Conservation (phyloP, 495 filamentous ascomycete species). For the Tuber umbilicatum region DNA sequence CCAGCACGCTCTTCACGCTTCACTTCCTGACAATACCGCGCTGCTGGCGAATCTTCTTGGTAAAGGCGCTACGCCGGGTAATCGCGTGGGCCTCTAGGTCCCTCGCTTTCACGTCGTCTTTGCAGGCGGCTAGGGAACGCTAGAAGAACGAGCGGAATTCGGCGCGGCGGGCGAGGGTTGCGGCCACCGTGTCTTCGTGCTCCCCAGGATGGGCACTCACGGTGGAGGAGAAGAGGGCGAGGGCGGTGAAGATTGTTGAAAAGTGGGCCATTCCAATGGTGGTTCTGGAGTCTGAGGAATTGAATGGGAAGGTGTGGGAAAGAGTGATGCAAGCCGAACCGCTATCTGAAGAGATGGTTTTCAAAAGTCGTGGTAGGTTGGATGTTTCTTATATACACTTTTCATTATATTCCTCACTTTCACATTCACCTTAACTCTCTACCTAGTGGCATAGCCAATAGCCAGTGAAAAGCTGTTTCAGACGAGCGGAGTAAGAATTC, state of each 20-base stretch:
- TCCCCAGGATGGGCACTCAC: slow-evolving; percentile 45
- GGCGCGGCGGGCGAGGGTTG: slow-evolving; percentile 40
- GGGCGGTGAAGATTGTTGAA: slow-evolving; percentile 11
- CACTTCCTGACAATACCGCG: slow-evolving; percentile 39
- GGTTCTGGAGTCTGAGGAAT: neutral
- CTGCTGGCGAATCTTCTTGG: slow-evolving; percentile 36
- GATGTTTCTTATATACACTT: neutral
- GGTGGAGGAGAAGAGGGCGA: slow-evolving; percentile 14
- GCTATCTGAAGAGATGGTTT: neutral
- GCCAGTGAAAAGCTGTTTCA: neutral
- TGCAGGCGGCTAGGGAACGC: slow-evolving; percentile 44
- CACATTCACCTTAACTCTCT: neutral
- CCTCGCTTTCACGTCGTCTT: slow-evolving; percentile 39
- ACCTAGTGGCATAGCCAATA: neutral
- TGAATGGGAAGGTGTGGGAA: neutral
- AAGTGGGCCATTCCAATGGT: slow-evolving; percentile 18
- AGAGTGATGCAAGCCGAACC: neutral
- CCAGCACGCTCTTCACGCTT: slow-evolving; percentile 44
- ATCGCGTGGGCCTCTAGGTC: slow-evolving; percentile 42
- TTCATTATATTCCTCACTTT: neutral
- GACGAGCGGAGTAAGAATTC: neutral
- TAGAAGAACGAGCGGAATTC: slow-evolving; percentile 41
- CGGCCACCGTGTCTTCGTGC: slow-evolving; percentile 13
- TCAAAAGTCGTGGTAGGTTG: neutral
- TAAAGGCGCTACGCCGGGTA: slow-evolving; percentile 43